Conservation (phyloP, 495 filamentous ascomycete species). For the Podospora pseudoanserina region DNA sequence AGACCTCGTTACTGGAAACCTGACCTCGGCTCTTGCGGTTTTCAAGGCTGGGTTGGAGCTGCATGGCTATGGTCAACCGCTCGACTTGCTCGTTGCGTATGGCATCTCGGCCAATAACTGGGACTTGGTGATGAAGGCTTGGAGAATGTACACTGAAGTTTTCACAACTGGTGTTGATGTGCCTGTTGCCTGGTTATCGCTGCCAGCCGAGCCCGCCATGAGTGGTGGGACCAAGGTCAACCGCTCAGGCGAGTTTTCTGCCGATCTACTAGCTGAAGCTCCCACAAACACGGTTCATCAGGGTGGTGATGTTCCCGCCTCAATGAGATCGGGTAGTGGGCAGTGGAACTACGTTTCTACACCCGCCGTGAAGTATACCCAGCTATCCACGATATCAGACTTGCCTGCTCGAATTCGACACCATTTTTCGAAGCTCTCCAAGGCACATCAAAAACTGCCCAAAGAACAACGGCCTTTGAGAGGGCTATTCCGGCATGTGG, state of each 20-base stretch:
- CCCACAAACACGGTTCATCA: background rate
- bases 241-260: background rate
- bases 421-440: background rate
- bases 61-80: constrained; percentile 15
- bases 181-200: background rate
- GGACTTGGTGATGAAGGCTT: constrained; percentile 23
- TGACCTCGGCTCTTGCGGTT: constrained; percentile 18
- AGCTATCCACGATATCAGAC: background rate
- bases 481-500: constrained; percentile 20
- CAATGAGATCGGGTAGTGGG: background rate
- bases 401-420: background rate
- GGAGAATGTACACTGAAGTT: constrained; percentile 5
- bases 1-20: constrained; percentile 21
- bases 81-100: constrained; percentile 27
- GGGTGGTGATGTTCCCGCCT: background rate
- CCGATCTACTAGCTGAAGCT: background rate
- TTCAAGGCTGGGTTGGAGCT: constrained; percentile 21
- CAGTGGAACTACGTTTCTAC: background rate
- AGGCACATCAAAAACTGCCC: background rate
- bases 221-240: background rate
- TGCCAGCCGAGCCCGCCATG: background rate
- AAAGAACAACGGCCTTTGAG: constrained; percentile 9
- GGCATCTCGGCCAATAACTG: constrained; percentile 24
- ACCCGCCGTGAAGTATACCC: background rate
- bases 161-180: background rate